Evolutionary conservation across 2,329 filamentous ascomycete species (phyloP), one percentile per base, ranked within the genome.

Genomic region (Venturiaceae sp.): DNA sequence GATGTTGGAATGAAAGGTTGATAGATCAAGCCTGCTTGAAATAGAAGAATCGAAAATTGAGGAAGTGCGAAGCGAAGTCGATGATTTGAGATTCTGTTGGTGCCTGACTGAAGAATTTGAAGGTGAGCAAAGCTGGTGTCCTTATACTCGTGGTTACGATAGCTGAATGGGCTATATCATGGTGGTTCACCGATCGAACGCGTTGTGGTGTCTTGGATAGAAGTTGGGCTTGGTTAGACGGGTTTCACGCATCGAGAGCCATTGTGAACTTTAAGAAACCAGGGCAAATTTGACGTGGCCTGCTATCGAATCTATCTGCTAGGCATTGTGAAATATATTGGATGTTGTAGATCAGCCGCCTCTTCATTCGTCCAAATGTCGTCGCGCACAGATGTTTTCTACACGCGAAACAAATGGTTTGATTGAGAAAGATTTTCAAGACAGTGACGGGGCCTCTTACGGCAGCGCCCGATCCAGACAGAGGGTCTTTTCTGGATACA

Each of bases 131-230:
- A 50, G 44, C 44, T 50, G 21, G 44, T n/a, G 26, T 30, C 44
- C 52, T 34, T 53, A 53, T 53, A 37, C 19, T 53, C 21, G 11
- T 53, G 28, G 16, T 7, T 23, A 21, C 26, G 52, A 53, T 36
- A 28, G 32, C 52, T 50, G 23, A 14, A 36, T 23, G 8, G 52
- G 52, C 52, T 53, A 36, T 23, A 34, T 13, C 28, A 36, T 37
- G 34, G 21, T 34, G 32, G 34, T 33, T 50, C 13, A n/a, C 4
- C 44, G 26, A 53, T 21, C 16, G 32, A 37, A 37, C 34, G 34
- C 32, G 52, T 37, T 36, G n/a, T 53, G 52, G 52, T 36, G 52
- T 53, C 52, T 53, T 53, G 52, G 14, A 53, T 53, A 53, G 52
- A 53, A 53, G 52, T 37, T n/a, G 4, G 44, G 44, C 44, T 50